A percentile compares a stretch with the other conserved stretches of the same genome.
Conservation (phyloP, 2,329 filamentous ascomycete genomes). For the Ophiocordyceps robertsii region DNA sequence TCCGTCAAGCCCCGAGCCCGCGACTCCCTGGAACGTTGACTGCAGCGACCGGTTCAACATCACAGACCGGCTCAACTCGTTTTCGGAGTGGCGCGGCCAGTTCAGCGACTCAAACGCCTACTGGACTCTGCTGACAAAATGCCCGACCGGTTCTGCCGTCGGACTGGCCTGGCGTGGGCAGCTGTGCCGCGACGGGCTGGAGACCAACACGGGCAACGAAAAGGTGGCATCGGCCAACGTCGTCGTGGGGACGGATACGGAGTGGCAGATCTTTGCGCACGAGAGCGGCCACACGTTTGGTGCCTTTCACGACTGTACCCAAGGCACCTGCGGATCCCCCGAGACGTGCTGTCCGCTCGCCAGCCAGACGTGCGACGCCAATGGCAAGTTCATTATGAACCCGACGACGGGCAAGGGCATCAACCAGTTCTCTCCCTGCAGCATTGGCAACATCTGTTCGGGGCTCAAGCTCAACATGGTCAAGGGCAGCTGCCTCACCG, state of each 20-base stretch:
- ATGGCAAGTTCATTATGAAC: constrained; percentile 86
- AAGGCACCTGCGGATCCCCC: constrained; percentile 44
- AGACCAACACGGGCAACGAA: constrained; percentile 40
- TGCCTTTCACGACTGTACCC: constrained; percentile 83
- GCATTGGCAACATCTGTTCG: constrained; percentile 86
- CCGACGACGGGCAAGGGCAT: constrained; percentile 67
- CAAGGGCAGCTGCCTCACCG: constrained; percentile 59
- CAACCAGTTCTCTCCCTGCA: constrained; percentile 73
- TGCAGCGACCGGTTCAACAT: constrained; percentile 56
- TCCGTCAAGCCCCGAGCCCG: constrained; percentile 50
- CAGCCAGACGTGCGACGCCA: constrained; percentile 54
- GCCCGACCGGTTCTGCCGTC: constrained; percentile 70
- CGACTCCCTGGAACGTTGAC: constrained; percentile 71
- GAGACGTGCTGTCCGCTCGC: constrained; percentile 70
- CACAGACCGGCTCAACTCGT: constrained; percentile 67
- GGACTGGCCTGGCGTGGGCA: constrained; percentile 90
- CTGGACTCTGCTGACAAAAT: constrained; percentile 80
- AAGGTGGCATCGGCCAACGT: constrained; percentile 80
- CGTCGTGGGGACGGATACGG: constrained; percentile 66
- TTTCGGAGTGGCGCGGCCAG: constrained; percentile 76
- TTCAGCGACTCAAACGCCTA: constrained; percentile 73
- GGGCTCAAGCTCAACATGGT: constrained; percentile 66
- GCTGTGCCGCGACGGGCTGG: constrained; percentile 52
- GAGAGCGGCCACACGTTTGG: constrained; percentile 92
- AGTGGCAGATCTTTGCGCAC: constrained; percentile 95